Conservation (phyloP, 164 flowering plant genomes). For the Dillenia suffruticosa region DNA sequence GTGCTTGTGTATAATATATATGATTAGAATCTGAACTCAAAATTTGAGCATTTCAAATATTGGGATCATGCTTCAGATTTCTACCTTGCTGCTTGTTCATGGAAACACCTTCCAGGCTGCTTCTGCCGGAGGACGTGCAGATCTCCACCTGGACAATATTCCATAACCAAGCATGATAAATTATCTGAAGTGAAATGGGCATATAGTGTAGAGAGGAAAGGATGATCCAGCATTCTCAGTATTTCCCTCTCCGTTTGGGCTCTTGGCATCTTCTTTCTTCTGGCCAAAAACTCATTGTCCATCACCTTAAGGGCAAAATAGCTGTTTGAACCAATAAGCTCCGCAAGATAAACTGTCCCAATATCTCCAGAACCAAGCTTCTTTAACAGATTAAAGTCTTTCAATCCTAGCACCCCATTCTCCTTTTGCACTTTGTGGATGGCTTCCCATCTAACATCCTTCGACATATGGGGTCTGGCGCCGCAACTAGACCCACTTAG, state of each 20-base stretch:
- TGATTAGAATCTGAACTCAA: no score
- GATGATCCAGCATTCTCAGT: constrained; percentile 75
- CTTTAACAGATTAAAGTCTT: constrained; percentile 54
- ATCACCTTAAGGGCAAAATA: constrained; percentile 80
- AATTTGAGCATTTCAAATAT: no score
- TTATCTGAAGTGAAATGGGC: constrained; percentile 60
- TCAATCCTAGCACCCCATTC: constrained; percentile 41
- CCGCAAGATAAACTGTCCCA: constrained; percentile 85
- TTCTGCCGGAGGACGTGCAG: constrained; percentile 76
- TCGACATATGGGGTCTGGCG: constrained; percentile 66
- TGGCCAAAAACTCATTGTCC: constrained; percentile 74
- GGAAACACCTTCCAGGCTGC: constrained; percentile 59
- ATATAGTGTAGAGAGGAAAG: constrained; percentile 77
- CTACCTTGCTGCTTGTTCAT: constrained; percentile 78
- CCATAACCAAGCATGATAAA: constrained; percentile 79
- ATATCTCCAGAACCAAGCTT: constrained; percentile 85
- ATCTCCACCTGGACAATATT: constrained; percentile 90
- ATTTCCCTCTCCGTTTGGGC: constrained; percentile 84
- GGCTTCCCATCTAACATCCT: constrained; percentile 57
- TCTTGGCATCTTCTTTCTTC: constrained; percentile 73
- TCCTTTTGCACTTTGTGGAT: constrained; percentile 29
- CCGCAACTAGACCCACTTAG: constrained; percentile 41
- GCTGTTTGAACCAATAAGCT: constrained; percentile 53
- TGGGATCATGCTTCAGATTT: background rate
- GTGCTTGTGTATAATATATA: no score